Conservation (phyloP, 139 green algal species). For the Closterium sp. region DNA sequence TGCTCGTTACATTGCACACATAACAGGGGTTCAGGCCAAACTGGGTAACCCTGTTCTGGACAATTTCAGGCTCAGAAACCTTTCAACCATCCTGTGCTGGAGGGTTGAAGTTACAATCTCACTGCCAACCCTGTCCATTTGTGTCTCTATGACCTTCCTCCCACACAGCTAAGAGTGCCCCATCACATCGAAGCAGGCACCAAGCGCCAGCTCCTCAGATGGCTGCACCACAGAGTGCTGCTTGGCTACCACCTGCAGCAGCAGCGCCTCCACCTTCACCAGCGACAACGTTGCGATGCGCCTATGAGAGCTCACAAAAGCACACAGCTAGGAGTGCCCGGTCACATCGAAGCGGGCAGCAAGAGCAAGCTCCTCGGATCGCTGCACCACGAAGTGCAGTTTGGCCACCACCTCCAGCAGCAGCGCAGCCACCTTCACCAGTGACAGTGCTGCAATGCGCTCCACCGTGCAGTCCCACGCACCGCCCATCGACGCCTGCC, state of each 20-base stretch:
- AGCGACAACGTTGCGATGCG: slow-evolving; percentile 31
- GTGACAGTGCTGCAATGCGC: slow-evolving; percentile 30
- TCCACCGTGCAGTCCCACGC: slow-evolving; percentile 34
- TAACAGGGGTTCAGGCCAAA: too few species aligned
- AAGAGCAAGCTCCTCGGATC: not conserved
- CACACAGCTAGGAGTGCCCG: too few species aligned
- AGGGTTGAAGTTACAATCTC: too few species aligned
- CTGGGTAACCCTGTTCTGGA: too few species aligned
- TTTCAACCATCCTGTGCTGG: too few species aligned
- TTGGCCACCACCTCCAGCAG: slow-evolving; percentile 41
- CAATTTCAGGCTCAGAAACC: too few species aligned
- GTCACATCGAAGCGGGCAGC: slow-evolving; percentile 9
- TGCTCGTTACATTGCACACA: too few species aligned
- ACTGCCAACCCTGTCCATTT: too few species aligned
- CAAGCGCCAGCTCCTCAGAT: not conserved
- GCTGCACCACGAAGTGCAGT: slow-evolving; percentile 35
- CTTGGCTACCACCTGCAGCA: slow-evolving; percentile 38
- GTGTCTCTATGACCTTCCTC: too few species aligned
- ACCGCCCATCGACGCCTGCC: slow-evolving; percentile 14
- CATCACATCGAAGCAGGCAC: slow-evolving; percentile 1
- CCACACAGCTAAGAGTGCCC: too few species aligned
- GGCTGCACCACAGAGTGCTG: slow-evolving; percentile 30
- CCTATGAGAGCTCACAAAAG: too few species aligned
- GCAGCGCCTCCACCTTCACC: slow-evolving; percentile 26
- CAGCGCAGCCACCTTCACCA: slow-evolving; percentile 34